A percentile compares a stretch with the other conserved stretches of the same genome.
These are phyloP conservation scores for Zostera marina DNA, from an alignment of 116 monocot genomes.

Conservation along the genomic window DNA sequence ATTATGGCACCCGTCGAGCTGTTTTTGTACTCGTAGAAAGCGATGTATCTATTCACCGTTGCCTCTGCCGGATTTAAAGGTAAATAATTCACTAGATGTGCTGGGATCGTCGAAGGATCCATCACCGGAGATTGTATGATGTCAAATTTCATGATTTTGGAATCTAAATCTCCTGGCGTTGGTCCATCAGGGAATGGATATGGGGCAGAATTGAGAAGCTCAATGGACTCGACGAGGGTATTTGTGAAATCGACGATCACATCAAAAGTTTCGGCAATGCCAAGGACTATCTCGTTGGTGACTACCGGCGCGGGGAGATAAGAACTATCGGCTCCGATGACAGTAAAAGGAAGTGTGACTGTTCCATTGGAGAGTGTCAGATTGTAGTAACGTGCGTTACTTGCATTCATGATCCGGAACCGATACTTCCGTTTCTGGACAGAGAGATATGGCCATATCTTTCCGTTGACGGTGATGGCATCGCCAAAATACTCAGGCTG, in stretches of 20 bases:
- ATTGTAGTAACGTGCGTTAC: conserved; percentile 27
- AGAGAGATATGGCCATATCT: conserved; percentile 7
- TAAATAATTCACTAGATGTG: conserved; percentile 11
- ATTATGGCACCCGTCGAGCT: conserved; percentile 12
- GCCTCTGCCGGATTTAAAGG: not conserved
- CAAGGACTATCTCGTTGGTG: conserved; percentile 1
- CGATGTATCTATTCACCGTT: conserved; percentile 14
- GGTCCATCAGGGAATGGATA: conserved; percentile 15
- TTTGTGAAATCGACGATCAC: conserved; percentile 26
- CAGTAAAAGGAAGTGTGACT: conserved; percentile 7
- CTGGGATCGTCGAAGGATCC: conserved; percentile 10
- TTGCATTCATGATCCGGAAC: conserved; percentile 35
- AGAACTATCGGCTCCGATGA: conserved; percentile 26
- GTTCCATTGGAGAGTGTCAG: conserved; percentile 13
- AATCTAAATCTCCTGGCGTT: not conserved
- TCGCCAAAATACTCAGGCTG: conserved; percentile 28
- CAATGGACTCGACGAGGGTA: not conserved
- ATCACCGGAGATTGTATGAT: not conserved
- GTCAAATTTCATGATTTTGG: conserved; percentile 16
- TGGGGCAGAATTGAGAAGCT: conserved; percentile 13
- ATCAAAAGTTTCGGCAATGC: conserved; percentile 17
- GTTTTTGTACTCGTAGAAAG: conserved; percentile 15
- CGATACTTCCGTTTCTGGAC: conserved; percentile 26
- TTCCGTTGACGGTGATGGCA: conserved; percentile 13
- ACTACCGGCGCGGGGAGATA: conserved; percentile 20